Base-by-base conservation (phyloP, 129 eudicot species). In the Chrysanthemum makinoi region DNA sequence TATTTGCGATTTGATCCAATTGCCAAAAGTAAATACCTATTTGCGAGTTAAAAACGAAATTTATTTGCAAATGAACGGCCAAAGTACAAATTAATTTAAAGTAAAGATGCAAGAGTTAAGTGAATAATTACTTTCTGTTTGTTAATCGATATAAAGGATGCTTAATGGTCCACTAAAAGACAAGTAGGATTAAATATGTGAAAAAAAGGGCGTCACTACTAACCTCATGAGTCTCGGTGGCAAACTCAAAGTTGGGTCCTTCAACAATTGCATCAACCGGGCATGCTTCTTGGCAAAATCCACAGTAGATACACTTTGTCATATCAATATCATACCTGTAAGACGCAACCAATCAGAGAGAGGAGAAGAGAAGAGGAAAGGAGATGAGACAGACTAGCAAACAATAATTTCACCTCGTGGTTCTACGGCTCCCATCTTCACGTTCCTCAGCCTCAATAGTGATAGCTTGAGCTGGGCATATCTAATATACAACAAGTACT, bases 201-300 rank as follows among this genome's bases (percentile, higher is more conserved):
- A 69, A 22, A 57, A 57, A 54, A 16, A 51, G 54, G 59, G 49
- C 8, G 62, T 11, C n/a, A 5, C 11, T 13, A 57, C 86, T 46
- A 66, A 94, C 99, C 97, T 95, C 99, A 11, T 95, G 99, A 77
- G 99, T 95, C 79, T 95, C 99, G 1, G 99, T 95, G 22, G 99
- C 96, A 78, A 90, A 95, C 83, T 95, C 99, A 71, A 95, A 95
- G 80, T 95, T 90, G 67, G 99, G 99, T 10, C 99, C 99, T 84
- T 95, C 99, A 67, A 95, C 99, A 68, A 95, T 95, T 18, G 99
- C 99, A 86, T 95, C 99, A 71, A 95, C 99, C 0, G 99, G 99
- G 75, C 99, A 95, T 30, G 99, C 99, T 78, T 95, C 99, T 95
- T 95, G 99, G 87, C 99, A 95, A 74, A 95, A 95, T 56, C 99